Evolutionary conservation across 306 rosid species (phyloP), one percentile per base, ranked within the genome.

Genomic region (Lotus japonicus): DNA sequence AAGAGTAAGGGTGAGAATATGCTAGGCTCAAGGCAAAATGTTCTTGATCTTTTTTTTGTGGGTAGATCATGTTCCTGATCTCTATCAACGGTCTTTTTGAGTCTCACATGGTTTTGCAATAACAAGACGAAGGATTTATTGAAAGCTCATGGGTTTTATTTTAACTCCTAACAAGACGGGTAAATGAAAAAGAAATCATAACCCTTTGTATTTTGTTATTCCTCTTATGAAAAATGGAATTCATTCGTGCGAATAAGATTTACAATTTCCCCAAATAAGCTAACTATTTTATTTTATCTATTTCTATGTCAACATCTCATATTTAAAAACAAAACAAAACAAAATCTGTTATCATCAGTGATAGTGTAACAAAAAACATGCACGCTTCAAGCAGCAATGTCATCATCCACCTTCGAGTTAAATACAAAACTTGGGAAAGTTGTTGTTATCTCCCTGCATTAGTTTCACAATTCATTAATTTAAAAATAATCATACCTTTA

Each of bases 341-440:
- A 13, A 39, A 60, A 19, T 1, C 11, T 28, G 31, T 3, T n/a
- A 38, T 38, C 42, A 59, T 39, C 64, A 39, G 70, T 71, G 76
- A 71, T 31, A 45, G 52, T 31, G 43, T 16, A 52, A 50, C 68
- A 61, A 76, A 72, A 57, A 72, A 57, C 12, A 64, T 70, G 51
- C 14, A 9, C 16, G 35, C 15, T 49, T 89, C 66, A 94, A 3
- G 87, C 70, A 16, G 76, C 83, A 69, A 89, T 73, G 74, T 90
- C 96, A 77, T 94, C 99, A 4, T 94, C 99, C 58, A 90, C 82
- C 81, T 86, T 85, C 1, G 97, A 82, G 82, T 90, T 54, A 74
- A 94, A 94, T 44, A 94, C 89, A 76, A 94, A 94, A 72, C 97
- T 94, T 35, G 99, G 99, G 55, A 94, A 94, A 7, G 88, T 62